Evolutionary conservation across 2,329 filamentous ascomycete species (phyloP), one percentile per base, ranked within the genome.

Genomic region (Plenodomus lindquistii): DNA sequence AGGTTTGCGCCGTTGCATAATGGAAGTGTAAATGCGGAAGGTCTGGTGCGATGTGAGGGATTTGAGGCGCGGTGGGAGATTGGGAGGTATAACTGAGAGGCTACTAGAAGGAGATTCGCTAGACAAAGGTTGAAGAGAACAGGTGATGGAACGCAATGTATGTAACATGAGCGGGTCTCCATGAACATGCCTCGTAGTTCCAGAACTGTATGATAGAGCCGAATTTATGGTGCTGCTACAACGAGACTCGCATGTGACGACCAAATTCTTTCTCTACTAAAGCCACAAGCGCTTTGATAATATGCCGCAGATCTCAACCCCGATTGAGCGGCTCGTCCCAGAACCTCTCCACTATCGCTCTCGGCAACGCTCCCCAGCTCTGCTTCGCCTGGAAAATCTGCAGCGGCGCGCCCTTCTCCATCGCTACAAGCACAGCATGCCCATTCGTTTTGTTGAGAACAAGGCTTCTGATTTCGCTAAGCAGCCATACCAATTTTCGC

Each of bases 21-120:
- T 2, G 56, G 59, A 4, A 48, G 44, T 15, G 61, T 60, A 7
- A 53, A 54, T 19, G 59, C 57, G n/a, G 41, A 59, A 40, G 61
- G 55, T 8, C 56, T 44, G 36, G 52, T 62, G 37, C 44, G 38
- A 10, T 62, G 56, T 50, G 52, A 56, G 36, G 57, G 54, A 8
- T 44, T 41, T 34, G 22, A 49, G 37, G 54, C 50, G 3, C 54
- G 42, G 21, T 61, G 59, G 57, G 55, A 54, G 46, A 46, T 61
- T 36, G 17, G 17, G 15, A 15, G 34, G 15, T 36, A 18, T 36
- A n/a, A 7, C 15, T 7, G 15, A 5, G 34, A 7, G 34, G 15
- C 34, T 6, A n/a, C 7, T n/a, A 5, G 34, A n/a, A 18, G 7
- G 34, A 36, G 34, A 36, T n/a, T 7, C 34, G 34, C 6, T 7